Evolutionary conservation across 2,329 filamentous ascomycete species (phyloP), one percentile per base, ranked within the genome.

Genomic region (Ophiostoma angusticollis): DNA sequence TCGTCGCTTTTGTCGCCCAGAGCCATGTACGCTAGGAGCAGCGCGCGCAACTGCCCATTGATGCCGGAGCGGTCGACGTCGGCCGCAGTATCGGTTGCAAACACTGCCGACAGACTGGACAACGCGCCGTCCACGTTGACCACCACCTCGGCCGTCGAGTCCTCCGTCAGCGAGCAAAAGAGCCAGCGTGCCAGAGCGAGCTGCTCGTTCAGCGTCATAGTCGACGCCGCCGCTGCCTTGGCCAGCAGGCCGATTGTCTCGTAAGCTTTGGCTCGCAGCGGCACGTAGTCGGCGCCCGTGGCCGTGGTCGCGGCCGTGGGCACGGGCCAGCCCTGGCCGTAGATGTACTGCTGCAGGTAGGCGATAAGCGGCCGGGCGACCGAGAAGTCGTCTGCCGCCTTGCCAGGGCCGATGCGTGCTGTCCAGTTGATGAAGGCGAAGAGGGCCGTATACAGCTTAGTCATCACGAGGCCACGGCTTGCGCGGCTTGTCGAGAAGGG

Each of bases 361-460:
- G 70, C 59, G 14, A 93, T 74, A 3, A 93, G 67, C 30, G 72
- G 70, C 8, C 36, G 35, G 12, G 37, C 45, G 18, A 49, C 43
- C 11, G 66, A 63, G 12, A 91, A 73, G 36, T 75, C 68, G 1
- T 29, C 23, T 6, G 37, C n/a, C 9, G 28, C 33, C 22, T 58
- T 59, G 0, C 59, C 57, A 1, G 76, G 70, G 7, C 80, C 83
- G 49, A 85, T 76, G 23, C 80, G 75, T 9, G 87, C 83, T 9
- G 91, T 76, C 74, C 87, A 96, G 37, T 84, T 83, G 40, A 93
- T 74, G 50, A 89, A 93, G 28, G 80, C 74, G 51, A 96, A 91
- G 4, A 94, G 69, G 1, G 87, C 84, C 32, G 77, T 79, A 47
- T 86, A 75, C 9, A 95, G 70, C 55, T 91, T 93, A 1, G 75